These are phyloP conservation scores for Colletotrichum chlorophyti DNA, from an alignment of 2,329 filamentous ascomycete genomes.

Conservation along the genomic window DNA sequence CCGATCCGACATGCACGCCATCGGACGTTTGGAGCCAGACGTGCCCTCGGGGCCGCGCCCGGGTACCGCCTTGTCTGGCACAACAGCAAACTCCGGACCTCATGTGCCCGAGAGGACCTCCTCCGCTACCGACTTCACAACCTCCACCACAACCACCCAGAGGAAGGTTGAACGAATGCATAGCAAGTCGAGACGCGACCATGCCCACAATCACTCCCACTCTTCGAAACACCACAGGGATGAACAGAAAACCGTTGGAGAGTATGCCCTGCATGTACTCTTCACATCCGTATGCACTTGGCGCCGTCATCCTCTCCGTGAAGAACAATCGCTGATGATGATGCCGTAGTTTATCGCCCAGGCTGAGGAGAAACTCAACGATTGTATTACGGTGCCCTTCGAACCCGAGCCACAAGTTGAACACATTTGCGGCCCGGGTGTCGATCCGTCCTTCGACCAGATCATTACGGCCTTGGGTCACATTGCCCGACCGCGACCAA, in stretches of 20 bases:
- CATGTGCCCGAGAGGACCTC: conserved; percentile 52
- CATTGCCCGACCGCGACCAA: conserved; percentile 92
- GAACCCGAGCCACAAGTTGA: conserved; percentile 87
- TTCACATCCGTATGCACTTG: conserved; percentile 82
- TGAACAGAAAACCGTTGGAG: conserved; percentile 91
- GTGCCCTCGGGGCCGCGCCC: conserved; percentile 46
- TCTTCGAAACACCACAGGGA: conserved; percentile 73
- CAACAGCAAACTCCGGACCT: conserved; percentile 40
- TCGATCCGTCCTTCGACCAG: conserved; percentile 90
- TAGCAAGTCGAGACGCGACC: conserved; percentile 73
- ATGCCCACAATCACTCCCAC: conserved; percentile 77
- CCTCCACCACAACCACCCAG: conserved; percentile 52
- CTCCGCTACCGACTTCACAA: conserved; percentile 52
- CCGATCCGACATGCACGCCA: conserved; percentile 56
- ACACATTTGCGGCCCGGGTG: conserved; percentile 86
- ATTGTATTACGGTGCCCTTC: conserved; percentile 81
- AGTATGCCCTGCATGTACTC: conserved; percentile 95
- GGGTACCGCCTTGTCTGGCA: conserved; percentile 55
- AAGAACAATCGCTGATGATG: conserved; percentile 37
- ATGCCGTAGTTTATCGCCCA: conserved; percentile 80
- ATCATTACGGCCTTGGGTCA: conserved; percentile 92
- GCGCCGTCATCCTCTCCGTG: background rate
- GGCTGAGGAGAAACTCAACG: conserved; percentile 94
- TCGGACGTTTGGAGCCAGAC: conserved; percentile 54
- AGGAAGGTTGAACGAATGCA: conserved; percentile 67